These are phyloP conservation scores for Skeletonema menzelii DNA, from an alignment of 108 stramenopile genomes.

Conservation along the genomic window DNA sequence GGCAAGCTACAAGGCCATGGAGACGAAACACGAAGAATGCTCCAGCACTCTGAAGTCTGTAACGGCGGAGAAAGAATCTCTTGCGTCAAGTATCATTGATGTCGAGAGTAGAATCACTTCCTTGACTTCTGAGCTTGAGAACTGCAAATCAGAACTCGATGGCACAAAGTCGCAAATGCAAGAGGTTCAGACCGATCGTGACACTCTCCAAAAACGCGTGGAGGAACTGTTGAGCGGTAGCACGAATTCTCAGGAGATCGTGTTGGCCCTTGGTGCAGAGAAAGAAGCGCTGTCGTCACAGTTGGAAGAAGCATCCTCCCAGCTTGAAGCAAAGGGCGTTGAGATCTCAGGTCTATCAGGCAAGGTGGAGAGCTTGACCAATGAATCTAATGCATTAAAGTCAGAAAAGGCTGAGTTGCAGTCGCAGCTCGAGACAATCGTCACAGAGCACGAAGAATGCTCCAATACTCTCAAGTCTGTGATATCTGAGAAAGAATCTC, in stretches of 20 bases:
- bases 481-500: neutral
- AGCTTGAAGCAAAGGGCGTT: constrained; percentile 19
- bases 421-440: constrained; percentile 3
- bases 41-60: neutral
- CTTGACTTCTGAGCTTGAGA: neutral
- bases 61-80: neutral
- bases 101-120: neutral
- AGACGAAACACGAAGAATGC: constrained; percentile 7
- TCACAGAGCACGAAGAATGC: constrained; percentile 8
- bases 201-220: neutral
- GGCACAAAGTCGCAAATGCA: neutral
- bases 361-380: neutral
- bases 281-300: neutral
- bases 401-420: constrained; percentile 15
- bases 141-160: neutral
- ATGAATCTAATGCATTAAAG: neutral
- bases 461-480: neutral
- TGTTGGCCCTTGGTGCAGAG: neutral
- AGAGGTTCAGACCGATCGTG: neutral
- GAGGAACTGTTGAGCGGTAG: neutral
- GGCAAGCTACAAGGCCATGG: constrained; percentile 12
- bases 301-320: constrained; percentile 25
- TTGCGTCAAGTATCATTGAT: neutral
- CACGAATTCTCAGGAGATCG: neutral
- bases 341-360: constrained; percentile 21